Base-by-base conservation (phyloP, 1,139 yeast species). In the Blastobotrys raffinosifermentans region DNA sequence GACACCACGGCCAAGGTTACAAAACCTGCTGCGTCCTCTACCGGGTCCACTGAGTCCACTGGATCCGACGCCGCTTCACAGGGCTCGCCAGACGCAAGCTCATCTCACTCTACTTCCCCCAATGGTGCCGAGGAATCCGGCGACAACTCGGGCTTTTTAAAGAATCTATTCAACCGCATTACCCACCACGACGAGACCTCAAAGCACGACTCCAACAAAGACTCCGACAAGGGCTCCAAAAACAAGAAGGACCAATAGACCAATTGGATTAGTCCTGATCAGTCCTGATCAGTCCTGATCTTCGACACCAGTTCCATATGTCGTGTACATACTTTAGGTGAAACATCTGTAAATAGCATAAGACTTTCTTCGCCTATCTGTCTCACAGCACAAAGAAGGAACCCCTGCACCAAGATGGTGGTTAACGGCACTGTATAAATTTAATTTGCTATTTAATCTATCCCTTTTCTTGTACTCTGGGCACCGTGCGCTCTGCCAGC, bases 1-100 rank as follows among this genome's bases (percentile, higher is more conserved):
- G 99, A 91, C 58, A 69, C 69, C 32, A 72, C 71, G 20, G 97
- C 98, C 3, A 82, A 75, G 20, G 27, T 17, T 15, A 18, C 26
- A 27, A 11, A 19, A 3, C 20, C 23, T 4, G 19, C n/a, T 18
- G 8, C 16, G 15, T 30, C 31, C 29, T 4, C 19, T 19, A 31
- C 31, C 11, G 26, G 34, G 7, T 13, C 32, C 9, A 15, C 35
- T 13, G 36, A 30, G 4, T n/a, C 10, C 15, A 20, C 23, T 20
- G 27, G 27, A 6, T 8, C 10, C 15, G 11, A 7, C 15, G 11
- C 10, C 11, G 15, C 15, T 25, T 6, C 27, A n/a, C n/a, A n/a
- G n/a, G n/a, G n/a, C n/a, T n/a, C n/a, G 10, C 5, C 6, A n/a
- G 15, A 25, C 7, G 15, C 6, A 8, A 6, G 27, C 27, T 6